Evolutionary conservation across 2,329 filamentous ascomycete genomes (phyloP).

Genomic region (Colletotrichum sp.): DNA sequence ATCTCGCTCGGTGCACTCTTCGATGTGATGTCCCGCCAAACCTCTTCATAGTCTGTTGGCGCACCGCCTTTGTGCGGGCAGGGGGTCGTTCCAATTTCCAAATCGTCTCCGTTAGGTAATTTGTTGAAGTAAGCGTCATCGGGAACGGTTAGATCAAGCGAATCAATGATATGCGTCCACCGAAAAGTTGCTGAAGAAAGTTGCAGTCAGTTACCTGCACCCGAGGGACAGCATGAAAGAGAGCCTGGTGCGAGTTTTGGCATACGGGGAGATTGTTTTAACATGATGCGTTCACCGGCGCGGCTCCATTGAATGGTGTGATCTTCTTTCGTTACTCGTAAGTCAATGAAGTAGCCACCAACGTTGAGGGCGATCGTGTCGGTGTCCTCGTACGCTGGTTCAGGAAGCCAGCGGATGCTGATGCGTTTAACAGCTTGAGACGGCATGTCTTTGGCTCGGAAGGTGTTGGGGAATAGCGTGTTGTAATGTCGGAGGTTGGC

Average conservation of each 20-base stretch:
- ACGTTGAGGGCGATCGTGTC: constrained; percentile 28
- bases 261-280: not conserved
- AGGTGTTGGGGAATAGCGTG: not conserved
- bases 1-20: not conserved
- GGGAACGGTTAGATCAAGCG: not conserved
- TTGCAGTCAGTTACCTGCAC: not conserved
- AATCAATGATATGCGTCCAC: not conserved
- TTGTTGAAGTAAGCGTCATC: not conserved
- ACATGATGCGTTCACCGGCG: not conserved
- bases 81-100: not conserved
- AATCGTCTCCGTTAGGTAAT: not conserved
- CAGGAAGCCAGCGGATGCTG: constrained; percentile 28
- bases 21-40: not conserved
- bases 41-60: not conserved
- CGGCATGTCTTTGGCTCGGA: not conserved
- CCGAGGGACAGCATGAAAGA: not conserved
- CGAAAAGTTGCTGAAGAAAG: not conserved
- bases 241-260: not conserved
- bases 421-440: constrained; percentile 26
- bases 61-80: not conserved
- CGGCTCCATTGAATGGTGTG: not conserved
- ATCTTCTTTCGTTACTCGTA: not conserved
- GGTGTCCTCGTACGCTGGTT: constrained; percentile 26
- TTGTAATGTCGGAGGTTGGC: not conserved
- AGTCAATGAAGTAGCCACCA: constrained; percentile 25